These are phyloP conservation scores for Taxillus chinensis DNA, from an alignment of 164 flowering plant species.

Conservation along the genomic window DNA sequence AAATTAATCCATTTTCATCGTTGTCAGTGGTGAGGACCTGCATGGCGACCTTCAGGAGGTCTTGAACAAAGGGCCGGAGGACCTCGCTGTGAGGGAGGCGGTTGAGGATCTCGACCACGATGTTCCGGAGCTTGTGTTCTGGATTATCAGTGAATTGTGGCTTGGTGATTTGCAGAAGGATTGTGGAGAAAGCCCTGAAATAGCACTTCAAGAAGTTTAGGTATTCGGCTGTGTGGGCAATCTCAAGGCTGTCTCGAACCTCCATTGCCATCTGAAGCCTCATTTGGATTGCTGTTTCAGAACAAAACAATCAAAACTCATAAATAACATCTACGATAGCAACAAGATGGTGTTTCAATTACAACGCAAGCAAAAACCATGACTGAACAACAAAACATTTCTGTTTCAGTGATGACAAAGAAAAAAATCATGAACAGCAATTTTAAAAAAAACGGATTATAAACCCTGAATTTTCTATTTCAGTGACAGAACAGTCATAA, in stretches of 20 bases:
- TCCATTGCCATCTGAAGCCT: conserved; percentile 91
- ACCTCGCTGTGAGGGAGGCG: conserved; percentile 93
- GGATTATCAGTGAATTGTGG: conserved; percentile 73
- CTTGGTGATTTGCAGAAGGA: conserved; percentile 66
- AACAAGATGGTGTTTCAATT: no score
- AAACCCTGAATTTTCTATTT: no score
- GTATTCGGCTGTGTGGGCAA: conserved; percentile 90
- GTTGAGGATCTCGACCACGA: conserved; percentile 79
- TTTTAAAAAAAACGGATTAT: background rate
- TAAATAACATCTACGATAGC: no score
- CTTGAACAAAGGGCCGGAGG: conserved; percentile 93
- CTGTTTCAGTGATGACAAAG: background rate
- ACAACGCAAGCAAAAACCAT: no score
- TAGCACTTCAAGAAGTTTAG: conserved; percentile 79
- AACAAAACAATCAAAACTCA: background rate
- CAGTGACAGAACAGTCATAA: background rate
- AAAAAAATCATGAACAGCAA: background rate
- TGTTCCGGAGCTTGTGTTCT: conserved; percentile 86
- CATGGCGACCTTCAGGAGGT: conserved; percentile 86
- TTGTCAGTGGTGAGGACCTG: conserved; percentile 88
- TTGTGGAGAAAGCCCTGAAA: conserved; percentile 67
- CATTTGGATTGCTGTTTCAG: conserved; percentile 44
- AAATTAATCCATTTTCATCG: conserved; percentile 88
- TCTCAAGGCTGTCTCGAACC: conserved; percentile 90
- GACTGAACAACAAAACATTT: no score